Evolutionary conservation across 1,284 basidiomycete species (phyloP).

Genomic region (Trichosporon asahii): DNA sequence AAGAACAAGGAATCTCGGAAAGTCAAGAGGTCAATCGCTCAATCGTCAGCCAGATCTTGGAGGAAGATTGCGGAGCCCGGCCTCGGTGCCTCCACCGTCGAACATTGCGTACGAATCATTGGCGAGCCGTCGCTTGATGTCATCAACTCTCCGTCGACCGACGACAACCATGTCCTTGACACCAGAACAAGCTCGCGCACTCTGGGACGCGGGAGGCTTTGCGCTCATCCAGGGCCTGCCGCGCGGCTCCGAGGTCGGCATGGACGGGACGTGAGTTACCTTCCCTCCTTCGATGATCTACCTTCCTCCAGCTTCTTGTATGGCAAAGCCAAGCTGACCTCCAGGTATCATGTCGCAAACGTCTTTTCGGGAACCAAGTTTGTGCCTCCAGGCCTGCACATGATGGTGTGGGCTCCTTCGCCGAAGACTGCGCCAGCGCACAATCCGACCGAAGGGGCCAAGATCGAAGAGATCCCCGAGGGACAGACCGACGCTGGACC

Average conservation of each 20-base stretch:
- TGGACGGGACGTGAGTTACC: constrained; percentile 46
- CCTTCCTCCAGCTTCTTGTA: no score
- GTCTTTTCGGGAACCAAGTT: constrained; percentile 49
- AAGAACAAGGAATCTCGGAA: background rate
- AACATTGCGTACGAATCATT: background rate
- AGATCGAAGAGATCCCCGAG: constrained; percentile 8
- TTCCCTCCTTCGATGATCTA: background rate
- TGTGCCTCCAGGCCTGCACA: constrained; percentile 49
- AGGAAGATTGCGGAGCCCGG: background rate
- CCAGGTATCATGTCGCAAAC: constrained; percentile 38
- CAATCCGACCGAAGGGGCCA: background rate
- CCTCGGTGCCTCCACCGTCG: background rate
- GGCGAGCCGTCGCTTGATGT: background rate
- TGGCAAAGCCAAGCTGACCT: constrained; percentile 6
- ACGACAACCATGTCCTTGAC: constrained; percentile 27
- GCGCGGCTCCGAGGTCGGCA: constrained; percentile 43
- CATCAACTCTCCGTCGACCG: background rate
- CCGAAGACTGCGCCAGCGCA: background rate
- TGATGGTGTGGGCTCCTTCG: constrained; percentile 39
- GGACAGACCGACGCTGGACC: background rate
- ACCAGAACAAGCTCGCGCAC: constrained; percentile 41
- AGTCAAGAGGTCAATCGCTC: background rate
- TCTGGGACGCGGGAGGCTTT: constrained; percentile 51
- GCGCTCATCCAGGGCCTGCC: constrained; percentile 44
- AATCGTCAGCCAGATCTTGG: background rate